These are phyloP conservation scores for Eucalyptus camaldulensis DNA, from an alignment of 345 rosid species.

Conservation along the genomic window DNA sequence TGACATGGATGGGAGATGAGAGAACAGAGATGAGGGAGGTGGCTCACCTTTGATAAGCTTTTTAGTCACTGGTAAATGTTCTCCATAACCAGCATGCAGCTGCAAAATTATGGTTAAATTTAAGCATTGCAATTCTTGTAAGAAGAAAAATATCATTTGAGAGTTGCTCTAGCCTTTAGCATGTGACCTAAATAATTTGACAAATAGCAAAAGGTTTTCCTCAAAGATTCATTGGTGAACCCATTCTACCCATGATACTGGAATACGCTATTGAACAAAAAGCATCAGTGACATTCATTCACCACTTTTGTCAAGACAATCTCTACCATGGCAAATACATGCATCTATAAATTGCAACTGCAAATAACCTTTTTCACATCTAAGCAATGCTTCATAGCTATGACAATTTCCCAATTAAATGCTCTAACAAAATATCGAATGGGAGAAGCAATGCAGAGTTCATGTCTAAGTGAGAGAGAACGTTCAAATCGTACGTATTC, in stretches of 20 bases:
- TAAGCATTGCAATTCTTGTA: background rate
- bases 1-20: background rate
- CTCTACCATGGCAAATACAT: background rate
- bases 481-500: background rate
- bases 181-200: background rate
- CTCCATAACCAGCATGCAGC: conserved; percentile 76
- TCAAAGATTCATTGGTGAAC: background rate
- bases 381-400: background rate
- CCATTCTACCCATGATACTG: background rate
- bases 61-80: conserved; percentile 21
- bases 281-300: background rate
- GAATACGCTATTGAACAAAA: background rate
- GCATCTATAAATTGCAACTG: background rate
- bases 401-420: background rate
- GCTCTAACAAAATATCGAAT: background rate
- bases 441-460: background rate
- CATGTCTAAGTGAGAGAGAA: background rate
- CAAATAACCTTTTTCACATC: background rate
- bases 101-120: conserved; percentile 12
- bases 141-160: background rate
- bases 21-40: background rate
- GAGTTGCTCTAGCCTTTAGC: background rate
- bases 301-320: background rate
- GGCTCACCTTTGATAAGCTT: background rate
- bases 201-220: background rate